phyloP scores from a whole-genome alignment of 352 stramenopile genomes.

The Aphanomyces astaci region DNA sequence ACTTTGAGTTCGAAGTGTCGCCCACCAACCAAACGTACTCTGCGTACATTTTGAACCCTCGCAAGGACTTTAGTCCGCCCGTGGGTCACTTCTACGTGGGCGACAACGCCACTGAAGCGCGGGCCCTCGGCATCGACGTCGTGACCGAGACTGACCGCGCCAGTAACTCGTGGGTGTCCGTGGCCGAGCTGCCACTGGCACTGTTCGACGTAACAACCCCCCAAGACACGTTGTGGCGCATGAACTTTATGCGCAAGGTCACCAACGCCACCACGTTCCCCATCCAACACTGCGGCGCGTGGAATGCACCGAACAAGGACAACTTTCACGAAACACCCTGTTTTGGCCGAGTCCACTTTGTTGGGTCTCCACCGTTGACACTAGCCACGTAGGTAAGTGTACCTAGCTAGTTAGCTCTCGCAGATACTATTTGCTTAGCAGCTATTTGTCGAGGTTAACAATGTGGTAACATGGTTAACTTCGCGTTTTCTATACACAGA shows the following conservation, averaged over 20 bases:
- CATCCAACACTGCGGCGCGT: not conserved
- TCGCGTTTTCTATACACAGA: too few species aligned
- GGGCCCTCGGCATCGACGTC: not conserved
- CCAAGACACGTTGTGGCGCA: conserved; percentile 14
- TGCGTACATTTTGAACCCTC: conserved; percentile 21
- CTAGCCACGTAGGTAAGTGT: not conserved
- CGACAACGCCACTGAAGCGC: not conserved
- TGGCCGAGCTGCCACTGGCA: not conserved
- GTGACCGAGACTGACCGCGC: not conserved
- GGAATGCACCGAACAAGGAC: conserved; percentile 18
- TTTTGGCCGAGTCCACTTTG: conserved; percentile 20
- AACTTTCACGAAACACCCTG: conserved; percentile 19
- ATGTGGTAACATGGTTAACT: too few species aligned
- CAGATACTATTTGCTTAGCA: too few species aligned
- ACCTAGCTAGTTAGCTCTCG: not conserved
- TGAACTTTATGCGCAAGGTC: conserved; percentile 23
- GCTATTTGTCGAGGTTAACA: too few species aligned
- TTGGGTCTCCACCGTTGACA: not conserved
- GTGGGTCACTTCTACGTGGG: conserved; percentile 17
- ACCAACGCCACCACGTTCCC: not conserved
- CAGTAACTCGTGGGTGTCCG: not conserved
- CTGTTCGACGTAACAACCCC: conserved; percentile 12
- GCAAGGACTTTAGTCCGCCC: conserved; percentile 15
- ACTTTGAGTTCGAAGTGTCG: conserved; percentile 23
- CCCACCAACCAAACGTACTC: conserved; percentile 19